Base-by-base conservation (phyloP, 352 stramenopile genomes). In the Globisporangium spinosum region DNA sequence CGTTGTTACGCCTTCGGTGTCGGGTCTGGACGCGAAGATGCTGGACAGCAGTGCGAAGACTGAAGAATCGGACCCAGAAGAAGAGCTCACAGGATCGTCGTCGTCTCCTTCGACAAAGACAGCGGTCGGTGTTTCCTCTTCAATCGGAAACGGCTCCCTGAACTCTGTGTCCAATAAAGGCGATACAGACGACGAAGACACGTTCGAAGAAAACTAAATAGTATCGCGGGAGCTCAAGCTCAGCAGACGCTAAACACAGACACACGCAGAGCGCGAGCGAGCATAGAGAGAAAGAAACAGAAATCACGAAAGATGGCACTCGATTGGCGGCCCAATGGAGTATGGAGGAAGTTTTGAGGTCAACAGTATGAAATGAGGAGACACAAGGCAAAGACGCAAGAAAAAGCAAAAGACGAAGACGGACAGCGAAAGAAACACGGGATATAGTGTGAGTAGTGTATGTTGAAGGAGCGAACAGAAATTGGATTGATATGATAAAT, bases 21-120 rank as follows among this genome's bases (percentile, higher is more conserved):
- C 17, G n/a, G 70, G 47, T 15, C 40, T 54, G 56, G 77, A 84
- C 22, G 72, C 64, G 17, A 84, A 84, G 72, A 49, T 63, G 70
- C 65, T 88, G 65, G 79, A 87, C 68, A 74, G 77, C 64, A 82
- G 76, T 54, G 66, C 74, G 20, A 84, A 85, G 70, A 84, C 76
- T n/a, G 79, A 88, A 40, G 79, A 88, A 58, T 84, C 77, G 13
- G 79, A 88, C 13, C 68, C 70, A 20, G 79, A 86, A 25, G 79
- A 85, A 49, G 79, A 88, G 34, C 62, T 53, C 35, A 38, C n/a
- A 23, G 38, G 47, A 43, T 57, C 38, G 17, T 55, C 25, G 15
- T 40, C 38, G 9, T 57, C 40, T 25, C 54, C 38, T 20, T 54
- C 38, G 20, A 63, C 38, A 27, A 29, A 53, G 53, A 13, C 3